Conservation (phyloP, 2,329 filamentous ascomycete species). For the Paracoccidioides brasiliensis region DNA sequence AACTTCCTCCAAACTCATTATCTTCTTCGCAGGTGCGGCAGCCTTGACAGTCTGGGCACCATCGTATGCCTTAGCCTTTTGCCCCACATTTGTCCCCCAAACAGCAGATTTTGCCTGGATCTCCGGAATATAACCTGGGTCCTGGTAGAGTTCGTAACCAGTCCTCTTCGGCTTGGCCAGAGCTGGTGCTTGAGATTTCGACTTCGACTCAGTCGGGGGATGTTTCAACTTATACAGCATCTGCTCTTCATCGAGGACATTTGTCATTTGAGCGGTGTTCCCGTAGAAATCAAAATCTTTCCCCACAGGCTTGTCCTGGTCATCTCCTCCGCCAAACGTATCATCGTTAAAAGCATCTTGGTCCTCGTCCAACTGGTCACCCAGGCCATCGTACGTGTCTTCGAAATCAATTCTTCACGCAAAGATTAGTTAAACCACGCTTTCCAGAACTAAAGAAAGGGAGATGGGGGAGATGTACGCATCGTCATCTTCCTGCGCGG, state of each 20-base stretch:
- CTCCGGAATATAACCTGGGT: constrained; percentile 72
- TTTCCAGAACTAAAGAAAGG: constrained; percentile 16
- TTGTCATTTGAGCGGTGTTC: constrained; percentile 72
- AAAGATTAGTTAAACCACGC: constrained; percentile 2
- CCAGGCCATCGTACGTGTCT: constrained; percentile 91
- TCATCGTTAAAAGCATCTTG: constrained; percentile 95
- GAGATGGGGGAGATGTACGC: constrained; percentile 37
- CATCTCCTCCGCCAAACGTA: constrained; percentile 56
- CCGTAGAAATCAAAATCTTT: constrained; percentile 98
- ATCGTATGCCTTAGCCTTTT: constrained; percentile 22
- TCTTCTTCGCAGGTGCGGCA: constrained; percentile 48
- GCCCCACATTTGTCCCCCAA: constrained; percentile 64
- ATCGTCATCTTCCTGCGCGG: constrained; percentile 44
- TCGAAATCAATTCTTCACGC: constrained; percentile 65
- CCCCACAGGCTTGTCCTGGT: constrained; percentile 47
- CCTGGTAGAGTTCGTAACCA: constrained; percentile 85
- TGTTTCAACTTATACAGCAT: constrained; percentile 66
- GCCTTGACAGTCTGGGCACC: constrained; percentile 11
- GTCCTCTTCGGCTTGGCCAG: constrained; percentile 52
- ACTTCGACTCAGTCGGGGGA: constrained; percentile 17
- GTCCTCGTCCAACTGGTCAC: constrained; percentile 78
- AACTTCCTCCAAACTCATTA: constrained; percentile 94
- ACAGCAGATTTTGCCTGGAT: constrained; percentile 86
- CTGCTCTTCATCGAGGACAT: constrained; percentile 83
- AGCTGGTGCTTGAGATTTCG: constrained; percentile 22